Base-by-base conservation (phyloP, 768 basidiomycete genomes). In the Termitomyces sp. region DNA sequence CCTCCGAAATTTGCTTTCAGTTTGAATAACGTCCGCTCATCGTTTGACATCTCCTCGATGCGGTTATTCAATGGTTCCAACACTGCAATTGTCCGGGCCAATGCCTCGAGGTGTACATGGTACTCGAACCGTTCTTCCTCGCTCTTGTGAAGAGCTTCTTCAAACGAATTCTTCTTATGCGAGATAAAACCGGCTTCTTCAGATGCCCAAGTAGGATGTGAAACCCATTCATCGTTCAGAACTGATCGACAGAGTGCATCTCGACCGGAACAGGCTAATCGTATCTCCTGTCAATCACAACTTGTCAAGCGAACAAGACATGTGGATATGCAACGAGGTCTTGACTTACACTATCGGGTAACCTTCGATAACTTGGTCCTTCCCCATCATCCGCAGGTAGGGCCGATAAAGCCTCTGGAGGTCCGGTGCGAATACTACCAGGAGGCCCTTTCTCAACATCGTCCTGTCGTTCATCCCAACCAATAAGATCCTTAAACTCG, bases 101-200 rank as follows among this genome's bases (percentile, higher is more conserved):
- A 86, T 18, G 90, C 93, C 70, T 97, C 94, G 45, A 99, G 85
- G 67, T 96, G 92, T 62, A 96, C 95, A 67, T 97, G 95, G 72
- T 94, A 98, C 74, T 98, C 96, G 75, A 98, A 94, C 33, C 97
- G 87, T 74, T 99, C 97, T 74, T 99, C 96, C 74, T 99, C 97
- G 68, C 94, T 91, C 75, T 94, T 94, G 78, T 98, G 95, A 59
- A 98, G 79, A 0, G 92, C 91, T 69, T 98, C 96, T 74, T 99
- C 97, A 72, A 91, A 98, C 6, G 86, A 83, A 71, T 98, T 99
- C 79, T 98, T 98, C 81, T 97, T 96, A 74, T 98, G 93, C 7
- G 96, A 83, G 64, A 94, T 85, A 67, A 97, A 97, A 11, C 93
- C 95, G 1, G 95, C 86, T 70, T 96, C 95, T 71, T 98, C 96